These are phyloP conservation scores for Coemansia sp. DNA, from an alignment of 192 early-diverging fungal genomes.

Conservation along the genomic window DNA sequence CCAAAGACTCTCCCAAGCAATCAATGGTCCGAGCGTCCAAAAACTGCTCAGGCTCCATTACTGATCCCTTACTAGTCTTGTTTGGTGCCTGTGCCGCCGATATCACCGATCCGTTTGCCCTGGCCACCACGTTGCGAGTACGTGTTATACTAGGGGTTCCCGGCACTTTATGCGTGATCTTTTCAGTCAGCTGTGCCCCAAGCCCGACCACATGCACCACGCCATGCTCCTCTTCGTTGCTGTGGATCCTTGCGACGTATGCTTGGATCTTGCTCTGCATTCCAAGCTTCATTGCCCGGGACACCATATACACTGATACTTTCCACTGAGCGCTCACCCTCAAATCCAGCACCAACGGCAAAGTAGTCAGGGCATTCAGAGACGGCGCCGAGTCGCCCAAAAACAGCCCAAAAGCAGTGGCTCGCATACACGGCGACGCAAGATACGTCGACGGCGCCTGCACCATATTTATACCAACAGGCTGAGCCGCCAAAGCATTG, in stretches of 20 bases:
- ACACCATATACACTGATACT: constrained; percentile 19
- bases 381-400: constrained; percentile 5
- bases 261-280: neutral
- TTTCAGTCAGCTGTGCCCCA: neutral
- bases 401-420: neutral
- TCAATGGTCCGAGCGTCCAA: constrained; percentile 37
- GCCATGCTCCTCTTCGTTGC: neutral
- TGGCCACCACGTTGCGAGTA: neutral
- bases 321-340: constrained; percentile 14
- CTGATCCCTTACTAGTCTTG: neutral
- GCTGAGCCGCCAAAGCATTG: neutral
- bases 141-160: neutral
- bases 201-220: neutral
- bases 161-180: neutral
- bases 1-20: constrained; percentile 42
- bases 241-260: neutral
- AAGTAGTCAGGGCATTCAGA: constrained; percentile 10
- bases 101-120: neutral
- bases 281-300: neutral
- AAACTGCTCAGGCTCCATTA: neutral
- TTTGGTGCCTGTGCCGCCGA: neutral
- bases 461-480: constrained; percentile 20
- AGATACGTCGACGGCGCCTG: constrained; percentile 17
- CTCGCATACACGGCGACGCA: neutral
- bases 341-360: constrained; percentile 27